Evolutionary conservation across 495 filamentous ascomycete genomes (phyloP).

Genomic region (Penicillium simplicissimum): DNA sequence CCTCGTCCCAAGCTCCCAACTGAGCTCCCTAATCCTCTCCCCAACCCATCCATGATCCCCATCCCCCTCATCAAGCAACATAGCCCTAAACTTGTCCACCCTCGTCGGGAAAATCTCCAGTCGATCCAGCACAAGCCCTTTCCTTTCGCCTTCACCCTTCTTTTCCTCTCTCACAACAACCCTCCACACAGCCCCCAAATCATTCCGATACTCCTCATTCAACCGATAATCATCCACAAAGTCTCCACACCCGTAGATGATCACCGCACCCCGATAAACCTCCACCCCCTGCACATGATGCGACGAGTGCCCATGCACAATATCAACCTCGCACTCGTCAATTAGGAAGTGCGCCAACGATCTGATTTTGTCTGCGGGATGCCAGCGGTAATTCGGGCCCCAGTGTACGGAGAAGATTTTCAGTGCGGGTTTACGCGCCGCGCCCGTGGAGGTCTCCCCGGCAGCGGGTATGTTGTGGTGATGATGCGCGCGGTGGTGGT

Average conservation of each 20-base stretch:
- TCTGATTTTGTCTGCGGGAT: slow-evolving; percentile 27
- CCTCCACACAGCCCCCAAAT: slow-evolving; percentile 44
- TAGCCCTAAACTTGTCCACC: slow-evolving; percentile 29
- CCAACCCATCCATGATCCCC: slow-evolving; percentile 32
- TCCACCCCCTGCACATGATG: slow-evolving; percentile 50
- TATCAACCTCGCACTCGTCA: slow-evolving; percentile 46
- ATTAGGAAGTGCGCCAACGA: slow-evolving; percentile 43
- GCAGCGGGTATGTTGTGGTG: neutral
- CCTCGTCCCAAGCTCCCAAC: slow-evolving; percentile 24
- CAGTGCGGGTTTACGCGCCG: slow-evolving; percentile 17
- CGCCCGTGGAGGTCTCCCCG: too few relatives aligned
- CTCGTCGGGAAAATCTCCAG: slow-evolving; percentile 37
- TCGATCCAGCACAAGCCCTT: slow-evolving; percentile 19
- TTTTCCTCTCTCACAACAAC: slow-evolving; percentile 27
- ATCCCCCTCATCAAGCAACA: slow-evolving; percentile 22
- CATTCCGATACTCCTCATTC: slow-evolving; percentile 39
- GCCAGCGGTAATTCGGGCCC: slow-evolving; percentile 46
- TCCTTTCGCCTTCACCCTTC: neutral
- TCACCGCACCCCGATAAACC: slow-evolving; percentile 35
- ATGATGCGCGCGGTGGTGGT: neutral
- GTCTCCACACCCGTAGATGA: slow-evolving; percentile 48
- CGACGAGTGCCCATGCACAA: slow-evolving; percentile 46
- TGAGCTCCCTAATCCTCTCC: slow-evolving; percentile 22
- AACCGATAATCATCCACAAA: slow-evolving; percentile 48
- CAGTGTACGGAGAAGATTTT: slow-evolving; percentile 47